Conservation (phyloP, 2,329 filamentous ascomycete species). For the Alternaria dauci region DNA sequence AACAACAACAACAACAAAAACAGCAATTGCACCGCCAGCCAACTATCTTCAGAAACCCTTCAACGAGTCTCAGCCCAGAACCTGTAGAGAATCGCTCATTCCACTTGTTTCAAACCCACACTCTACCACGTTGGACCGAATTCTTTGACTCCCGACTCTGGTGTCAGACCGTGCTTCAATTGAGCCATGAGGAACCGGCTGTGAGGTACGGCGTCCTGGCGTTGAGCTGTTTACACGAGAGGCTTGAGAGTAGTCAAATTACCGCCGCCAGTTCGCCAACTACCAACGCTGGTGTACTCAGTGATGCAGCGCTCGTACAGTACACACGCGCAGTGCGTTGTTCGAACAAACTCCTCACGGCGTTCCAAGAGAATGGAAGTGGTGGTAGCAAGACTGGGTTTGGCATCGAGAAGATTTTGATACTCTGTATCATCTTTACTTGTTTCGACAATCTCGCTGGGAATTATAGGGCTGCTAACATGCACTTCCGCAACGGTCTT, state of each 20-base stretch:
- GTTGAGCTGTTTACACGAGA: background rate
- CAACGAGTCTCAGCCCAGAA: background rate
- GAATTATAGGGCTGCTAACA: no score
- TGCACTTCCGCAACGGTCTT: no score
- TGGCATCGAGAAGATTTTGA: background rate
- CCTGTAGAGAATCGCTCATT: background rate
- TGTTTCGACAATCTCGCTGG: no score
- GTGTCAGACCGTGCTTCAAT: background rate
- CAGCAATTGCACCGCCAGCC: background rate
- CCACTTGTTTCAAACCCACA: background rate
- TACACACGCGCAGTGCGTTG: background rate
- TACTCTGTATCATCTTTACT: conserved; percentile 23
- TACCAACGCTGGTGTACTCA: background rate
- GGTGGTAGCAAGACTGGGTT: background rate
- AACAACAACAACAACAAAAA: no score
- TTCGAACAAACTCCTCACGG: background rate
- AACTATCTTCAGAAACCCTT: background rate
- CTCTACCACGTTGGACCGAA: background rate
- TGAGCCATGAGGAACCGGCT: background rate
- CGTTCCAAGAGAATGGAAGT: no score
- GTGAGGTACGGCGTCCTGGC: background rate
- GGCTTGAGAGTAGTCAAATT: background rate
- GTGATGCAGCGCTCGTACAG: background rate
- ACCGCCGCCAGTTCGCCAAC: background rate
- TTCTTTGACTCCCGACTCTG: background rate